Evolutionary conservation across 192 early-diverging fungal genomes (phyloP), one percentile per base, ranked within the genome.

Genomic region (Chytriomyces sp.): DNA sequence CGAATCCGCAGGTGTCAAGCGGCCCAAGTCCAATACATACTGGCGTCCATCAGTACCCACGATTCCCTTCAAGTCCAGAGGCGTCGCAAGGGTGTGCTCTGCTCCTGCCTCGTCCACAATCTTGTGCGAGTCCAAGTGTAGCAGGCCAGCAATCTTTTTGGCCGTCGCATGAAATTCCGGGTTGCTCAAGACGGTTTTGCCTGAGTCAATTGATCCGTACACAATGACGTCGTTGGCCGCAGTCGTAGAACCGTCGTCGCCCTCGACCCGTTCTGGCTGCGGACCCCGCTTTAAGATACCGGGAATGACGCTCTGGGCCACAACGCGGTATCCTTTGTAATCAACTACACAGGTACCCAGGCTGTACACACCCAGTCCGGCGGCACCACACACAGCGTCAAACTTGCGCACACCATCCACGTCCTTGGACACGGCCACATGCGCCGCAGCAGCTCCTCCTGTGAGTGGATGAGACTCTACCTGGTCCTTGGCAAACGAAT

Each of bases 341-440:
- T 99, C 97, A 22, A 98, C 89, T 32, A 97, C 89, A 31, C 91
- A 91, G 55, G 93, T 96, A 52, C 90, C 93, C 64, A 97, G 77
- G 3, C 96, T 97, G 81, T 91, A 86, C 8, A 98, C 66, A n/a
- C 90, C 94, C 12, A 93, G 87, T 55, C 88, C 64, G 68, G 93
- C 91, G 37, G 89, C 86, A 76, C 89, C 89, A 37, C 60, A 62
- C 22, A 70, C 19, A 26, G 68, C 54, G 41, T 70, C 68, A 28
- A 98, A 75, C 31, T 88, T 80, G 36, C 88, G 81, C 30, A 96
- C 90, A 59, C 97, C 95, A 52, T 94, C 92, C 64, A 99, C 82
- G 78, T 99, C 97, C 82, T 99, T 99, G 31, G 91, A 89, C 6
- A 95, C 93, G 14, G 93, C 91, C 39, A 95, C 96, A 63, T 97